These are phyloP conservation scores for Fragaria nilgerrensis DNA, from an alignment of 306 rosid genomes.

Conservation along the genomic window DNA sequence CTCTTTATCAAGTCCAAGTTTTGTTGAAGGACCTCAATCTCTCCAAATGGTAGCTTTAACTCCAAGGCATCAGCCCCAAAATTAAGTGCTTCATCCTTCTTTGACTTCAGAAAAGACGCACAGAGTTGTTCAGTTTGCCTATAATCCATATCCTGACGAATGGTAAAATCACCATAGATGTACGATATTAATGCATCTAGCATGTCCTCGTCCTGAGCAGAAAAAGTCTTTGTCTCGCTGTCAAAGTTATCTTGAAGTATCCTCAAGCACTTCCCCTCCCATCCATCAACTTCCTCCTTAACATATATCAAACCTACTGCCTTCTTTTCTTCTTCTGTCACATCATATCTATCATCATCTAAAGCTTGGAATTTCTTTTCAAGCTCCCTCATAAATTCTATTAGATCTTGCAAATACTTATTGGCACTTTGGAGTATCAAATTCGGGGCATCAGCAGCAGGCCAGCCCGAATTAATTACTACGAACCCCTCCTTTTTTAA, in stretches of 20 bases:
- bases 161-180: slow-evolving; percentile 34
- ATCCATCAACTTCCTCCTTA: slow-evolving; percentile 74
- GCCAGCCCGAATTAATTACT: slow-evolving; percentile 77
- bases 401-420: slow-evolving; percentile 79
- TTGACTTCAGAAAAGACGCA: slow-evolving; percentile 81
- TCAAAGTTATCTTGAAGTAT: slow-evolving; percentile 63
- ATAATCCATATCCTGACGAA: slow-evolving; percentile 53
- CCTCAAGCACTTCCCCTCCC: slow-evolving; percentile 81
- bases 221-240: slow-evolving; percentile 36
- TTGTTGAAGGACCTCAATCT: slow-evolving; percentile 69
- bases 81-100: slow-evolving; percentile 67
- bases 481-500: slow-evolving; percentile 81
- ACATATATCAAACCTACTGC: slow-evolving; percentile 63
- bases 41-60: slow-evolving; percentile 79
- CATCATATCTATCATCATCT: not conserved
- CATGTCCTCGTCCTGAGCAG: slow-evolving; percentile 51
- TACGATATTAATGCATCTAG: slow-evolving; percentile 45
- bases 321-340: slow-evolving; percentile 54
- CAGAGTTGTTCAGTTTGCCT: slow-evolving; percentile 61
- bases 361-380: slow-evolving; percentile 61
- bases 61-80: slow-evolving; percentile 76
- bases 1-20: slow-evolving; percentile 79
- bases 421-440: slow-evolving; percentile 71
- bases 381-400: slow-evolving; percentile 75
- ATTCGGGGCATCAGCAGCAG: slow-evolving; percentile 65